Conservation (phyloP, 345 rosid genomes). For the Aegle marmelos region DNA sequence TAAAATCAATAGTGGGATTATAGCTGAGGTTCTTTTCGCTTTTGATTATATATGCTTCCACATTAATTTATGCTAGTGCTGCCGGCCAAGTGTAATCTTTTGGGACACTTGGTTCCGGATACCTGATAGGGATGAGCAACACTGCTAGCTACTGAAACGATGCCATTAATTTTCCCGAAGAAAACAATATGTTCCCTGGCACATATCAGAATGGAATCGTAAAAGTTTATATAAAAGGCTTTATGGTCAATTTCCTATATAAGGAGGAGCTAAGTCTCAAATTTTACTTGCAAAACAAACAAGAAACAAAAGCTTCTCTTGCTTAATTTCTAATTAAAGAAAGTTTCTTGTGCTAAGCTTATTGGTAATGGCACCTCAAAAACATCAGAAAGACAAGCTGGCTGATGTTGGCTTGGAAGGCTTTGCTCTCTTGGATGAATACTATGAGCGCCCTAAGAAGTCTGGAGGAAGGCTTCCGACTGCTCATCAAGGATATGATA, state of each 20-base stretch:
- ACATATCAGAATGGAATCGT: not conserved
- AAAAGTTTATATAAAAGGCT: not conserved
- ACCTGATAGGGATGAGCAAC: too few relatives aligned
- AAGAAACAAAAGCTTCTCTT: not conserved
- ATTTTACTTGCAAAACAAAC: not conserved
- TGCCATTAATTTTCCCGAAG: too few relatives aligned
- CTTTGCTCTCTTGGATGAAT: slow-evolving; percentile 14
- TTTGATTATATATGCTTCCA: too few relatives aligned
- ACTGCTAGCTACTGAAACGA: too few relatives aligned
- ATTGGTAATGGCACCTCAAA: not conserved
- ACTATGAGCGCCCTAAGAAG: not conserved
- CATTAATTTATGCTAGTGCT: too few relatives aligned
- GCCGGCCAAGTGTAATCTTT: too few relatives aligned
- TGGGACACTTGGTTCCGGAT: too few relatives aligned
- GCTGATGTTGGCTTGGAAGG: slow-evolving; percentile 16
- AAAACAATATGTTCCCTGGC: not conserved
- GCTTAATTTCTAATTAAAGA: too few relatives aligned
- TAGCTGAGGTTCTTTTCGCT: not conserved
- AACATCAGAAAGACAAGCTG: slow-evolving; percentile 7
- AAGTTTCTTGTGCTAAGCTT: not conserved
- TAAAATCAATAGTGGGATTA: not conserved
- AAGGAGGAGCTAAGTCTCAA: not conserved
- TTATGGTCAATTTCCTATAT: not conserved
- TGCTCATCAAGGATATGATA: not conserved
- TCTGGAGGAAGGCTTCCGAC: not conserved